phyloP scores from a whole-genome alignment of 2,329 filamentous ascomycete genomes.

The Phyllosticta capitalensis region DNA sequence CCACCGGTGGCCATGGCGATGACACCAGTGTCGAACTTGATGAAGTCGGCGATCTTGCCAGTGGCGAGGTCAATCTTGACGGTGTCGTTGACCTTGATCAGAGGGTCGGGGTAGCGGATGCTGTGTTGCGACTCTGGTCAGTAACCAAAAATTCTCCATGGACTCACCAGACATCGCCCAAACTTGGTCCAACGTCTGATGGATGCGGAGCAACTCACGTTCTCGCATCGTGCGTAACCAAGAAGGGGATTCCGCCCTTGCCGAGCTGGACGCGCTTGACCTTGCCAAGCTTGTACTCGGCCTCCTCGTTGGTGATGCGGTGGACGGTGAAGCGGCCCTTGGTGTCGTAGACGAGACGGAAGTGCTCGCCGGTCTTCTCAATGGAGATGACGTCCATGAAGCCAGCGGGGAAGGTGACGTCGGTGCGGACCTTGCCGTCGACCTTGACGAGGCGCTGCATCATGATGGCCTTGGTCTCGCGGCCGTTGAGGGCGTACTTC shows the following conservation, averaged over 20 bases:
- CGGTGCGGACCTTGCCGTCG: slow-evolving; percentile 98
- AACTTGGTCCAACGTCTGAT: slow-evolving; percentile 99
- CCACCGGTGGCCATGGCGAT: slow-evolving; percentile 98
- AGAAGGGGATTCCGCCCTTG: slow-evolving; percentile 99
- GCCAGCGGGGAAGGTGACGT: slow-evolving; percentile 91
- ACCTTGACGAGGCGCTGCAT: slow-evolving; percentile 99
- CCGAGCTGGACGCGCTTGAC: slow-evolving; percentile 99
- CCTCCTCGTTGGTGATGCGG: slow-evolving; percentile 97
- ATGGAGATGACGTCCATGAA: slow-evolving; percentile 99
- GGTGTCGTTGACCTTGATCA: slow-evolving; percentile 99
- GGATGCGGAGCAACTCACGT: slow-evolving; percentile 99
- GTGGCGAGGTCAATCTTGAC: slow-evolving; percentile 97
- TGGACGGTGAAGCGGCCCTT: slow-evolving; percentile 99
- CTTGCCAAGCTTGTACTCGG: slow-evolving; percentile 99
- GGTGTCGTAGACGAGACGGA: slow-evolving; percentile 99
- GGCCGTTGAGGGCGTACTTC: slow-evolving; percentile 99
- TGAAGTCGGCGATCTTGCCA: slow-evolving; percentile 96
- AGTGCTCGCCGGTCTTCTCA: slow-evolving; percentile 99
- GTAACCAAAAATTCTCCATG: slow-evolving; percentile 20
- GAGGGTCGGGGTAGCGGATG: slow-evolving; percentile 97
- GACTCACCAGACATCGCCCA: slow-evolving; percentile 52
- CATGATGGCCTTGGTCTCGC: slow-evolving; percentile 94
- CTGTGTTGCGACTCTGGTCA: slow-evolving; percentile 45
- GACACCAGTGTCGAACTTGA: slow-evolving; percentile 97
- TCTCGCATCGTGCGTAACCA: slow-evolving; percentile 99